Evolutionary conservation across 169 alveolate species (phyloP).

Genomic region (Eimeria sp.): DNA sequence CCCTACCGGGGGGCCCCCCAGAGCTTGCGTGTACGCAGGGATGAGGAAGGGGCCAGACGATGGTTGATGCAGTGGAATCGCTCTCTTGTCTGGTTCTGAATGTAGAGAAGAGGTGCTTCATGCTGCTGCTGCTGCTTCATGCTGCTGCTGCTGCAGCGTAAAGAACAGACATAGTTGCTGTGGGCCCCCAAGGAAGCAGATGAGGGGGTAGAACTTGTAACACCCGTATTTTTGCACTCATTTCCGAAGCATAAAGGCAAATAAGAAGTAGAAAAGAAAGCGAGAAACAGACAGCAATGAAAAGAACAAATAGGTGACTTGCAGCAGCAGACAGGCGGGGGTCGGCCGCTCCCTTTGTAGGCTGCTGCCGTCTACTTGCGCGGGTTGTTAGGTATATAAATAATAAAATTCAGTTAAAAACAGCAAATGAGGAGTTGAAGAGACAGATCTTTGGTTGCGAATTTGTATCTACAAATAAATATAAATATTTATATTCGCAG

Average conservation of each 20-base stretch:
- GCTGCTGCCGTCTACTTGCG: background rate
- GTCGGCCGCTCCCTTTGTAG: slow-evolving; percentile 2
- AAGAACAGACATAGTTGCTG: background rate
- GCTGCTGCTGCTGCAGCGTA: background rate
- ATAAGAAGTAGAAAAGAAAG: background rate
- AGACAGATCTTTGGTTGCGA: background rate
- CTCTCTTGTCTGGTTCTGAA: background rate
- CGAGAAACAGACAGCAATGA: background rate
- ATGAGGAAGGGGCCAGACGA: background rate
- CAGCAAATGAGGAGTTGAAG: background rate
- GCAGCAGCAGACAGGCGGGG: slow-evolving; percentile 6
- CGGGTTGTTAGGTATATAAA: background rate
- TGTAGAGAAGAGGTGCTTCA: background rate
- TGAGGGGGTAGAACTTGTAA: no score
- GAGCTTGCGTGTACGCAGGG: background rate
- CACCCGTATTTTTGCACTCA: background rate
- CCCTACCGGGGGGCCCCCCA: background rate
- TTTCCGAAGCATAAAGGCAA: background rate
- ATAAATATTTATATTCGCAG: no score
- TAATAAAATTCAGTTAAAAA: background rate
- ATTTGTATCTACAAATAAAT: no score
- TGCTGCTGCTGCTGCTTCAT: background rate
- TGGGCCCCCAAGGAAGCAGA: background rate
- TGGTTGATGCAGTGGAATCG: background rate
- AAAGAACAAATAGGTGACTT: background rate